Evolutionary conservation across 345 rosid genomes (phyloP).

Genomic region (Euphorbia peplus): DNA sequence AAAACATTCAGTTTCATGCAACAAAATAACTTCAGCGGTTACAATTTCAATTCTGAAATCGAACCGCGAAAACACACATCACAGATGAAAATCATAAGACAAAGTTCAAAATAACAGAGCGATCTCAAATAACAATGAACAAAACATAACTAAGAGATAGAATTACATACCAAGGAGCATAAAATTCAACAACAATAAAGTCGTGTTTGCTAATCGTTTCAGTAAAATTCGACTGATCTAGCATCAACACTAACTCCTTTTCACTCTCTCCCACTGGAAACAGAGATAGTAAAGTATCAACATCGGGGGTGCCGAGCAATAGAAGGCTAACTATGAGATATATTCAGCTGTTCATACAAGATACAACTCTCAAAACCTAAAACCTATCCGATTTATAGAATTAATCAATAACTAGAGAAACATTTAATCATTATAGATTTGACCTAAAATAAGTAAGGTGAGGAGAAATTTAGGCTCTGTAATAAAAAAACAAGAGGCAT

Average conservation of each 20-base stretch:
- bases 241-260: conserved; percentile 61
- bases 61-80: neutral
- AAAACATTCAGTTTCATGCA: neutral
- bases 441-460: no score
- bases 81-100: neutral
- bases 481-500: no score
- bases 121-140: neutral
- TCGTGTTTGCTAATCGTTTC: conserved; percentile 72
- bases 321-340: no score
- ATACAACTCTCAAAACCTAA: no score
- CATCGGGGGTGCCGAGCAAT: no score
- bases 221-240: conserved; percentile 83
- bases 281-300: no score
- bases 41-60: neutral
- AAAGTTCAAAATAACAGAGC: neutral
- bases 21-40: no score
- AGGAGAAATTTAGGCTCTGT: no score
- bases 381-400: no score
- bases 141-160: neutral
- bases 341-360: no score
- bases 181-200: conserved; percentile 90
- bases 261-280: conserved; percentile 47
- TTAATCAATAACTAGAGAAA: no score
- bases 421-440: no score
- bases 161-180: conserved; percentile 79